Conservation (phyloP, 179 eudicot genomes). For the Beta corolliflora region DNA sequence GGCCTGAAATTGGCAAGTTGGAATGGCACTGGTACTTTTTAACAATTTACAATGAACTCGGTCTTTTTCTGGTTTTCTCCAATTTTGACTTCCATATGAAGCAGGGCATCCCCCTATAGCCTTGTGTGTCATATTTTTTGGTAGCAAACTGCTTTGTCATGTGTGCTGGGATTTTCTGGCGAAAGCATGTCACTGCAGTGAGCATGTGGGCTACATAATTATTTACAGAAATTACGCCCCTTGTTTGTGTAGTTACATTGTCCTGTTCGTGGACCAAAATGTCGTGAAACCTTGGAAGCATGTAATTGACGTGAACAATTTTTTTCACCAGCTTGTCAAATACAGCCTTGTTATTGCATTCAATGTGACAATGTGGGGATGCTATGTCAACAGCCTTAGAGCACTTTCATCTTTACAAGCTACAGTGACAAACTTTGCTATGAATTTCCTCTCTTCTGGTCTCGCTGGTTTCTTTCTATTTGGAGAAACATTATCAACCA, state of each 20-base stretch:
- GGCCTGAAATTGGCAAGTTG: neutral
- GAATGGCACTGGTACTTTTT: neutral
- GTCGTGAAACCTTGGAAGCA: neutral
- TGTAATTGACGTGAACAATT: slow-evolving; percentile 9
- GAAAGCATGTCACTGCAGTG: neutral
- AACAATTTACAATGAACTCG: neutral
- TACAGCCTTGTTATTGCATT: slow-evolving; percentile 67
- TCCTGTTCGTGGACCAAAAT: neutral
- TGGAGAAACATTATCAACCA: slow-evolving; percentile 62
- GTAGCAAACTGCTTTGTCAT: neutral
- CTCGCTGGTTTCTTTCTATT: slow-evolving; percentile 86
- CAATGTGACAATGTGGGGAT: slow-evolving; percentile 97
- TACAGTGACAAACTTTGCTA: slow-evolving; percentile 90
- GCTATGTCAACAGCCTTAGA: slow-evolving; percentile 89
- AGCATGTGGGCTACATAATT: neutral
- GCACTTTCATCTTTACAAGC: slow-evolving; percentile 98
- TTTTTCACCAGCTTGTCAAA: slow-evolving; percentile 54
- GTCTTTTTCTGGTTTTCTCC: too few species aligned
- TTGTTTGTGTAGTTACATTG: neutral
- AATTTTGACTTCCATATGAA: neutral
- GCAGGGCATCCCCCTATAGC: too few species aligned
- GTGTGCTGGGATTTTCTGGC: neutral
- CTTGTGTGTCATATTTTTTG: neutral
- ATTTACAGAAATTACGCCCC: neutral
- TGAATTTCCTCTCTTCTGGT: slow-evolving; percentile 91